These are phyloP conservation scores for Calocera cornea DNA, from an alignment of 768 basidiomycete species.

Conservation along the genomic window DNA sequence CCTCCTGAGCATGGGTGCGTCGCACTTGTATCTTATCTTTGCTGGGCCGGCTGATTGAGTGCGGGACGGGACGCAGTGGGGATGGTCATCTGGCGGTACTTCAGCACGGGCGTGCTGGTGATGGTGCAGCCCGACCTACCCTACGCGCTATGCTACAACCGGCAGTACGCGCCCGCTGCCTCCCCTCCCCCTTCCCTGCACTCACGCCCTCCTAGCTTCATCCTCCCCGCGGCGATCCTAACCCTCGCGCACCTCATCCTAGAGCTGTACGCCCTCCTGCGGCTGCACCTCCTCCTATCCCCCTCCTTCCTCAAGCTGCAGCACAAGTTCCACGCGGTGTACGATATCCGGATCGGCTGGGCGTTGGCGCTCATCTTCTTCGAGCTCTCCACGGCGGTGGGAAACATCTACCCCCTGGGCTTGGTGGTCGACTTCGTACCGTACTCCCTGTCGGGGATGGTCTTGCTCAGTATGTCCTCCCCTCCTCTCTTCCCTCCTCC, in stretches of 20 bases:
- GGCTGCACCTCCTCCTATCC: not conserved
- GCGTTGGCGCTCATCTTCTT: constrained; percentile 1
- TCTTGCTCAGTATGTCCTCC: not conserved
- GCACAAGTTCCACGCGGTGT: not conserved
- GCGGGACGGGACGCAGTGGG: not conserved
- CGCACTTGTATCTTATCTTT: not conserved
- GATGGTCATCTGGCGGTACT: not conserved
- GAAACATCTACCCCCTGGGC: not conserved
- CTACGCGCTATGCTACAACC: not conserved
- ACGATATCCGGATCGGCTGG: constrained; percentile 1
- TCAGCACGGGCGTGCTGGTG: not conserved
- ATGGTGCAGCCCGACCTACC: not conserved
- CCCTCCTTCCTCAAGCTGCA: not conserved
- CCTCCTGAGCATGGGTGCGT: not conserved
- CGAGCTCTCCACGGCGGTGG: not conserved
- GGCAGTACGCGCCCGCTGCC: not conserved
- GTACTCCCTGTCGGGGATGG: not conserved
- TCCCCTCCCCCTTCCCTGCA: not conserved
- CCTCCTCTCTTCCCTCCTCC: not conserved
- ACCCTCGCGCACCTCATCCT: not conserved
- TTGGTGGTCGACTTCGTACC: not conserved
- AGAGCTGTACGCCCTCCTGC: not conserved
- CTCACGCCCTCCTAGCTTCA: not conserved
- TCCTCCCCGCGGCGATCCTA: not conserved
- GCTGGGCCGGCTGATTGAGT: not conserved